These are phyloP conservation scores for Globisporangium carolinianum DNA, from an alignment of 352 stramenopile species.

Conservation along the genomic window DNA sequence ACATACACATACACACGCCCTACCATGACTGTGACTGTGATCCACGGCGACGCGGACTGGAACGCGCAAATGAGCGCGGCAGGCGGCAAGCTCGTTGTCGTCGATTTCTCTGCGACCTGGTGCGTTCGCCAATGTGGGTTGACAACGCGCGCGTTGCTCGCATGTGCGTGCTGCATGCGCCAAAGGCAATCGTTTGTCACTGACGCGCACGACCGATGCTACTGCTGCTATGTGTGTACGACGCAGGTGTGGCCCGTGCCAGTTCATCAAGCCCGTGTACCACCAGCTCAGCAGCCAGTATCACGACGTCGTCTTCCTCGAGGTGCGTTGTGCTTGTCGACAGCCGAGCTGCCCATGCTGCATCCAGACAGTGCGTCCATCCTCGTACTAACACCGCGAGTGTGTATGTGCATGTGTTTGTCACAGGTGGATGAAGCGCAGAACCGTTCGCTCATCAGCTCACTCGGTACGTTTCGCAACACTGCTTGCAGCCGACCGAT, in stretches of 20 bases:
- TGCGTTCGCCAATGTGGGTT: constrained; percentile 16
- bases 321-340: constrained; percentile 17
- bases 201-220: background rate
- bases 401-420: background rate
- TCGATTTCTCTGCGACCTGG: constrained; percentile 84
- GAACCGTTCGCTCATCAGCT: constrained; percentile 77
- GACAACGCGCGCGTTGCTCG: background rate
- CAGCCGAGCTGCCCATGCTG: background rate
- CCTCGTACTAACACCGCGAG: background rate
- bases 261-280: constrained; percentile 85
- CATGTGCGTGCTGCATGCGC: background rate
- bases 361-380: background rate
- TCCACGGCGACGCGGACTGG: constrained; percentile 70
- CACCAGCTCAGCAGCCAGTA: constrained; percentile 77
- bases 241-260: constrained; percentile 64
- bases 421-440: constrained; percentile 64
- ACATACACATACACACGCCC: too few relatives aligned
- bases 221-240: background rate
- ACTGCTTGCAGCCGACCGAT: too few relatives aligned
- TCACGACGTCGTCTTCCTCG: constrained; percentile 84
- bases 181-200: background rate
- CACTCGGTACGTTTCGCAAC: constrained; percentile 31
- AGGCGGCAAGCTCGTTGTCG: constrained; percentile 84
- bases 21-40: constrained; percentile 64
- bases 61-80: constrained; percentile 70